Evolutionary conservation across 306 rosid genomes (phyloP).

Genomic region (Cotoneaster glaucophyllus): DNA sequence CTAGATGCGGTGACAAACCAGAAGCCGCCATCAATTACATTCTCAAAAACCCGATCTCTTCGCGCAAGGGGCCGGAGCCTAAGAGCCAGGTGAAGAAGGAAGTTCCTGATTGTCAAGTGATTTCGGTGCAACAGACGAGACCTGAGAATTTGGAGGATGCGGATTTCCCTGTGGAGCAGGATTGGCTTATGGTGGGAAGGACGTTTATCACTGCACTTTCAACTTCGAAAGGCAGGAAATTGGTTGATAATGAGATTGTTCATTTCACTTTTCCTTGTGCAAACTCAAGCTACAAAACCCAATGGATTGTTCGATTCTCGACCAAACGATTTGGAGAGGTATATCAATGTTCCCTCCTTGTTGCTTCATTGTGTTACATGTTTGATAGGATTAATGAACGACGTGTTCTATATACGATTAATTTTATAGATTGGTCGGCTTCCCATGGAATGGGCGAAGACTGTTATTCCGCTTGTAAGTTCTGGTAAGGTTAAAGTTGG

Average conservation of each 20-base stretch:
- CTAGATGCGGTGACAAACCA: neutral
- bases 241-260: constrained; percentile 76
- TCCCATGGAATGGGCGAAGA: constrained; percentile 82
- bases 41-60: neutral
- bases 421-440: constrained; percentile 68
- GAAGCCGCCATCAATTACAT: constrained; percentile 14
- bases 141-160: constrained; percentile 46
- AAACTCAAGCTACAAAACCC: constrained; percentile 21
- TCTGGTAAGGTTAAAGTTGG: constrained; percentile 49
- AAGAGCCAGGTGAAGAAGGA: constrained; percentile 6
- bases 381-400: neutral
- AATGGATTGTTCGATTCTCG: constrained; percentile 69
- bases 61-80: neutral
- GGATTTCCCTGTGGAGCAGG: constrained; percentile 50
- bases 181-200: constrained; percentile 66
- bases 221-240: constrained; percentile 51
- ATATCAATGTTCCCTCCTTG: neutral
- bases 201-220: constrained; percentile 53
- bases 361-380: neutral
- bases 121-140: neutral
- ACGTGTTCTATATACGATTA: neutral
- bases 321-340: constrained; percentile 79
- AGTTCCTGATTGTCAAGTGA: neutral
- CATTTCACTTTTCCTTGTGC: constrained; percentile 38
- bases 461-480: constrained; percentile 49